These are phyloP conservation scores for Pichia sp. DNA, from an alignment of 1,139 yeast species.

Conservation along the genomic window DNA sequence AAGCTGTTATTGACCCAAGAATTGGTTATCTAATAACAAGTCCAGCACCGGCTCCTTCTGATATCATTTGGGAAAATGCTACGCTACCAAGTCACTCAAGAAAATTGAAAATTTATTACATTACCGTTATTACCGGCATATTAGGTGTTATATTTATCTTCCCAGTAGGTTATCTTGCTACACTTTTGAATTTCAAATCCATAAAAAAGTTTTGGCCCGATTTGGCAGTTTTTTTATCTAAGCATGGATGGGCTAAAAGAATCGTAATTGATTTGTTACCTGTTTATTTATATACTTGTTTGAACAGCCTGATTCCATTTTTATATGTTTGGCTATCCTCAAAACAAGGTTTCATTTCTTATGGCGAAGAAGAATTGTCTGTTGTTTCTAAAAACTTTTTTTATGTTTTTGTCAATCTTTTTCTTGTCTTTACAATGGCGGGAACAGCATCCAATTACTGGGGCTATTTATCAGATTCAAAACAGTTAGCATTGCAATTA, in stretches of 20 bases:
- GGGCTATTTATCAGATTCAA: constrained; percentile 73
- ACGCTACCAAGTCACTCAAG: constrained; percentile 53
- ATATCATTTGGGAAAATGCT: constrained; percentile 69
- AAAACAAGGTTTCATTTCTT: constrained; percentile 64
- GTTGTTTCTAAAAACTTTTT: constrained; percentile 72
- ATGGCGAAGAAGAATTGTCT: constrained; percentile 70
- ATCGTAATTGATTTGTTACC: constrained; percentile 71
- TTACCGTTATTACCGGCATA: constrained; percentile 56
- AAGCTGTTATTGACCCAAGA: constrained; percentile 71
- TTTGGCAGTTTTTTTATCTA: constrained; percentile 51
- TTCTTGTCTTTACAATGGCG: constrained; percentile 70
- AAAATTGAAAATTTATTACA: constrained; percentile 48
- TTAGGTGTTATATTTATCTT: constrained; percentile 58
- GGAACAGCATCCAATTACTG: constrained; percentile 74
- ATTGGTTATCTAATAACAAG: constrained; percentile 64
- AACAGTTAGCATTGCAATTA: constrained; percentile 64
- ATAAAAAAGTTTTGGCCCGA: constrained; percentile 70
- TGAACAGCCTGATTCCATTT: constrained; percentile 63
- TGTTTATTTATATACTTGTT: constrained; percentile 62
- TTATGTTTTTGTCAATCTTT: constrained; percentile 70
- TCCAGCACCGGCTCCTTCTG: constrained; percentile 78
- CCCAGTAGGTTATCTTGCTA: constrained; percentile 69
- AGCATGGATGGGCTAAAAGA: constrained; percentile 62
- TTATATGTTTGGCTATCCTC: constrained; percentile 61
- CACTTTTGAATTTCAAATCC: constrained; percentile 63